Evolutionary conservation across 2,329 filamentous ascomycete species (phyloP), one percentile per base, ranked within the genome.

Genomic region (Aureobasidium sp.): DNA sequence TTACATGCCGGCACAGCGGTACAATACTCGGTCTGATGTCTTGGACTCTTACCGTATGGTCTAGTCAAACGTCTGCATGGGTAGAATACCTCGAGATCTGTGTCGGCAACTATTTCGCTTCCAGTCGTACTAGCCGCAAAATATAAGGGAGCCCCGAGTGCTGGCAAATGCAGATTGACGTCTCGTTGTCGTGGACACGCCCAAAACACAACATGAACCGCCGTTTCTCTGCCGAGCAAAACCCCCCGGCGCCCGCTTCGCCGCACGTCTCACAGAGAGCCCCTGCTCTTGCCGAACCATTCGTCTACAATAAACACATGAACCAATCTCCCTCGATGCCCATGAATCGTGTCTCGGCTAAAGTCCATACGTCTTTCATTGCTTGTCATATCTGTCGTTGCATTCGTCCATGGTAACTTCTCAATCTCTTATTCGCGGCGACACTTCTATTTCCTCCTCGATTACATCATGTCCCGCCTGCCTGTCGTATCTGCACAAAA

Each of bases 141-240:
- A n/a, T n/a, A n/a, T n/a, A n/a, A n/a, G n/a, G n/a, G n/a, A n/a
- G n/a, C n/a, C n/a, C n/a, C n/a, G n/a, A n/a, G n/a, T 48, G n/a
- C 2, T 12, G 12, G 10, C 17, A 17, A 47, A 47, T 24, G 42
- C 16, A 6, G 8, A 6, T 47, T 35, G 44, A 48, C 45, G 45
- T 39, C 45, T 48, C 4, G 45, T 49, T 49, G 45, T 39, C 45
- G n/a, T 17, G 45, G 16, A 32, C 38, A 24, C 29, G 34, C 34
- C 30, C 22, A 49, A 49, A 38, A 39, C 45, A 39, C 32, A 49
- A 49, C 45, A 49, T 38, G 45, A 35, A 37, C 30, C 44, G 32
- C 44, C 44, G 44, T 48, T 48, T 48, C 30, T 35, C 21, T 37
- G 21, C 22, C 30, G 44, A 27, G n/a, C 32, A 11, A 21, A 14